These are phyloP conservation scores for Alternaria rosae DNA, from an alignment of 2,329 filamentous ascomycete genomes.

Conservation along the genomic window DNA sequence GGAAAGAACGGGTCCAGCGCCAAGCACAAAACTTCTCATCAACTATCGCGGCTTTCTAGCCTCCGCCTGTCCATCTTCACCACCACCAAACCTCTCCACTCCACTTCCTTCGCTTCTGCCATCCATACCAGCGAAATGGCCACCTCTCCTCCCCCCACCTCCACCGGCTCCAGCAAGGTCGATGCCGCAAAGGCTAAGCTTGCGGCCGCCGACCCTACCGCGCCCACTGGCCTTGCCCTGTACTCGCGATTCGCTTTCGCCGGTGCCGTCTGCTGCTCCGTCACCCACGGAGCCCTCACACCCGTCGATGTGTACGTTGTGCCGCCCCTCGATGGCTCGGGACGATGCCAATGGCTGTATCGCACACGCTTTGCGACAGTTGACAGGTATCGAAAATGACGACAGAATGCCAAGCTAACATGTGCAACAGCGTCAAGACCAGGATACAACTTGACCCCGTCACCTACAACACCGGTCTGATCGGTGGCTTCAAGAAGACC, in stretches of 20 bases:
- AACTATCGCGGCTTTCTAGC: conserved; percentile 23
- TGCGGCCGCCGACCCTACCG: conserved; percentile 57
- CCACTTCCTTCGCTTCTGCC: conserved; percentile 33
- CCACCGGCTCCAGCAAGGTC: conserved; percentile 61
- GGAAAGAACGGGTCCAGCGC: conserved; percentile 21
- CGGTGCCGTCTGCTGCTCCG: conserved; percentile 95
- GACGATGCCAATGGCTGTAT: conserved; percentile 38
- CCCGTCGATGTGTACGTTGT: conserved; percentile 97
- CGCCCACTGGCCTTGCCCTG: conserved; percentile 71
- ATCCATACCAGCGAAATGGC: conserved; percentile 36
- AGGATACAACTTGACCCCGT: conserved; percentile 90
- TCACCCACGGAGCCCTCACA: conserved; percentile 96
- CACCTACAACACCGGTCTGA: conserved; percentile 87
- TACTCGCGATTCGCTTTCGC: conserved; percentile 98
- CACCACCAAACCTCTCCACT: conserved; percentile 33
- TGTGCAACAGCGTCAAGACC: conserved; percentile 79
- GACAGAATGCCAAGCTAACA: conserved; percentile 35
- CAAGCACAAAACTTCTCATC: conserved; percentile 31
- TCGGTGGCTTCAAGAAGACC: conserved; percentile 87
- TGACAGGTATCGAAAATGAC: conserved; percentile 17
- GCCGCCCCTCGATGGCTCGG: conserved; percentile 7
- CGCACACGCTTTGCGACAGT: conserved; percentile 19
- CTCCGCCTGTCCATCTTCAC: conserved; percentile 28
- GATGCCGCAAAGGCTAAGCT: conserved; percentile 60
- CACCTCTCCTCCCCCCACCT: conserved; percentile 52